phyloP scores from a whole-genome alignment of 75 land plant species.

The Selaginella tamariscina region DNA sequence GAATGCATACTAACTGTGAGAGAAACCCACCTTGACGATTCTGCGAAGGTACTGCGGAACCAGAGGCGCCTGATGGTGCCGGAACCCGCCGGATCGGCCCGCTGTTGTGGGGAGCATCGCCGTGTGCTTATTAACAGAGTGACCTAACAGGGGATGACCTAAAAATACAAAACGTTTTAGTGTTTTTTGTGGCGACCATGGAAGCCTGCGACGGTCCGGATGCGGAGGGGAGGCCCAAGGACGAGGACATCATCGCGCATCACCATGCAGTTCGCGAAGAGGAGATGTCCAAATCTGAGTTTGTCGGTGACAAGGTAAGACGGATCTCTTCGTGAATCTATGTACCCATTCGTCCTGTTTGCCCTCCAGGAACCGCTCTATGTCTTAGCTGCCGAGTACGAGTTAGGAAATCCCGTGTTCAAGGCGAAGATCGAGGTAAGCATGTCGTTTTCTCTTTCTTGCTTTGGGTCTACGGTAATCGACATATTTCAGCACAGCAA shows the following conservation, averaged over 20 bases:
- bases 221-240: slow-evolving; percentile 31
- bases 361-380: slow-evolving; percentile 68
- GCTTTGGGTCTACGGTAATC: not conserved
- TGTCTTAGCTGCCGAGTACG: slow-evolving; percentile 64
- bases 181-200: no score
- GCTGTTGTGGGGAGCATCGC: slow-evolving; percentile 57
- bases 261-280: slow-evolving; percentile 45
- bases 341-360: not conserved
- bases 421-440: slow-evolving; percentile 71
- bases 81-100: slow-evolving; percentile 41
- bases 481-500: slow-evolving; percentile 30
- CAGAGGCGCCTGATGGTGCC: slow-evolving; percentile 35
- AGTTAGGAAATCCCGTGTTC: slow-evolving; percentile 63
- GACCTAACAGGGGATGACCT: no score
- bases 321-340: not conserved
- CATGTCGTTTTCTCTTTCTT: not conserved
- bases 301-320: slow-evolving; percentile 65
- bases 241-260: slow-evolving; percentile 67
- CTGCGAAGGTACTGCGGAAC: slow-evolving; percentile 75
- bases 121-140: no score
- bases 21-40: slow-evolving; percentile 59
- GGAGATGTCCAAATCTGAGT: slow-evolving; percentile 58
- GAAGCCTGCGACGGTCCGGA: no score
- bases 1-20: slow-evolving; percentile 2
- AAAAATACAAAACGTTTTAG: no score